A percentile compares a stretch with the other conserved stretches of the same genome.
These are phyloP conservation scores for Microsporum audouinii DNA, from an alignment of 2,329 filamentous ascomycete species.

Conservation along the genomic window DNA sequence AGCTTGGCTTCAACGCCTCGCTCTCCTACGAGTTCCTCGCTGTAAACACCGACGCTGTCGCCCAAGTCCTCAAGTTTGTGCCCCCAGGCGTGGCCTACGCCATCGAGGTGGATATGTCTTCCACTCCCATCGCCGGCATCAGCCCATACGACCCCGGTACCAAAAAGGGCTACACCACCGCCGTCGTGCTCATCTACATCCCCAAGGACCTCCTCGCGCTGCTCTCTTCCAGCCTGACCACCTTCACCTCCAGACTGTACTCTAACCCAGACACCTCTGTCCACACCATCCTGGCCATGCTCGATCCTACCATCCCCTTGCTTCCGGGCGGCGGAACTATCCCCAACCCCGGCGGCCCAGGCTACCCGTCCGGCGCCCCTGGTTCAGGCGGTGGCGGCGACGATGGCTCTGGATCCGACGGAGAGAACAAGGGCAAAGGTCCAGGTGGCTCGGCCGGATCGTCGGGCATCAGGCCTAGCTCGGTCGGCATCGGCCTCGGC, in stretches of 20 bases:
- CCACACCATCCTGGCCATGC: slow-evolving; percentile 61
- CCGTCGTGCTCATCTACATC: slow-evolving; percentile 64
- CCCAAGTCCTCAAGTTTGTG: slow-evolving; percentile 73
- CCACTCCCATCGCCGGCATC: slow-evolving; percentile 19
- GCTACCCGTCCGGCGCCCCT: slow-evolving; percentile 16
- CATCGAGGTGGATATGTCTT: slow-evolving; percentile 30
- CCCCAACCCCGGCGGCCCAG: slow-evolving; percentile 30
- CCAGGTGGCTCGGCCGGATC: slow-evolving; percentile 30
- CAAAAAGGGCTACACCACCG: slow-evolving; percentile 67
- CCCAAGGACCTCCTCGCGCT: slow-evolving; percentile 57
- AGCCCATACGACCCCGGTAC: slow-evolving; percentile 61
- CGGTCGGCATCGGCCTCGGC: slow-evolving; percentile 60
- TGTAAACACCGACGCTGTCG: slow-evolving; percentile 56
- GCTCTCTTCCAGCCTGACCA: slow-evolving; percentile 57
- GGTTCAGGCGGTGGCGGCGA: slow-evolving; percentile 30
- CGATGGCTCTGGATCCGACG: not conserved
- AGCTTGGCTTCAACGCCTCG: slow-evolving; percentile 70
- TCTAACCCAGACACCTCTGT: slow-evolving; percentile 55
- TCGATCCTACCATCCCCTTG: slow-evolving; percentile 73
- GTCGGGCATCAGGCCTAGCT: slow-evolving; percentile 34
- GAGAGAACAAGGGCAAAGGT: not conserved
- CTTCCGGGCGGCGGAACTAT: slow-evolving; percentile 31
- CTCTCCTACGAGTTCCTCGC: slow-evolving; percentile 81
- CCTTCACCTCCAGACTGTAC: slow-evolving; percentile 64
- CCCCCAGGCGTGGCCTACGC: slow-evolving; percentile 59